phyloP scores from a whole-genome alignment of 225 moss, liverwort and hornwort species.

The Asterella californica region DNA sequence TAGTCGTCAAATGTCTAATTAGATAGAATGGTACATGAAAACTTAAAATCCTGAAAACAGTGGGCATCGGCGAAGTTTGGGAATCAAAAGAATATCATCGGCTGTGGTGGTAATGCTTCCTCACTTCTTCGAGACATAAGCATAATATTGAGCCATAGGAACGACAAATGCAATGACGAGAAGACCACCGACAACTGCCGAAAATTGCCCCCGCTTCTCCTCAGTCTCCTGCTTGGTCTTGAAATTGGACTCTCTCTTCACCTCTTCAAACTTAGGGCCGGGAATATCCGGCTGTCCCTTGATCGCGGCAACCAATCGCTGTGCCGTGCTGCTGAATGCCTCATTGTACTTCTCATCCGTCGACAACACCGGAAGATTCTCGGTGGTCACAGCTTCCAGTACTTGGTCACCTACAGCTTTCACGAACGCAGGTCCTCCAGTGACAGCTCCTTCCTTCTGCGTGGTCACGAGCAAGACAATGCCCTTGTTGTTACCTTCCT shows the following conservation, averaged over 20 bases:
- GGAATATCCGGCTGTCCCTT: conserved; percentile 58
- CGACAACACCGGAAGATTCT: conserved; percentile 89
- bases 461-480: conserved; percentile 91
- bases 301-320: conserved; percentile 84
- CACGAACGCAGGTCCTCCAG: conserved; percentile 81
- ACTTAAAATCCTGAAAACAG: not conserved
- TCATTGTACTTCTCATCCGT: conserved; percentile 99
- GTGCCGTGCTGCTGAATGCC: conserved; percentile 87
- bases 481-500: conserved; percentile 91
- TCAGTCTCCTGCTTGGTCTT: conserved; percentile 90
- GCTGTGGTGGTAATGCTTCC: not conserved
- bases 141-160: conserved; percentile 99
- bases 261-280: conserved; percentile 86
- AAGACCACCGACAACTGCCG: conserved; percentile 76
- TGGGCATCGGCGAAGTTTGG: not conserved
- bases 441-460: conserved; percentile 94
- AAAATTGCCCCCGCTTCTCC: conserved; percentile 85
- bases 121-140: conserved; percentile 79
- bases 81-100: conserved; percentile 6
- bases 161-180: conserved; percentile 96
- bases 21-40: conserved; percentile 13
- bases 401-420: conserved; percentile 72
- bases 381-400: conserved; percentile 71
- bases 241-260: conserved; percentile 96
- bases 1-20: conserved; percentile 23